A percentile compares a stretch with the other conserved stretches of the same genome.
These are phyloP conservation scores for Euphorbia corollata DNA, from an alignment of 441 rosid species.

Conservation along the genomic window DNA sequence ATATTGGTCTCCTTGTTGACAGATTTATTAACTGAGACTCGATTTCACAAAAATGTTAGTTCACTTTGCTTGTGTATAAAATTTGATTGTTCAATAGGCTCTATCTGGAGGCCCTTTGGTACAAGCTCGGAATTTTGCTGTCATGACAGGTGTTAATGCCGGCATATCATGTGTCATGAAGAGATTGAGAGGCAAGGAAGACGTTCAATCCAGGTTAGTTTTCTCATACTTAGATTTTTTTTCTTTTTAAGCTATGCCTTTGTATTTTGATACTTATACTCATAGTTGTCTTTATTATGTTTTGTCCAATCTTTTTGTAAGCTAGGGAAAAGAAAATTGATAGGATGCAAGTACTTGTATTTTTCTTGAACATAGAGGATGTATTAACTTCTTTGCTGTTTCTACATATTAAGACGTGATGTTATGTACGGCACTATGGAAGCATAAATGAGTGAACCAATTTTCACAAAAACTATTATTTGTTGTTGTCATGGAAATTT, in stretches of 20 bases:
- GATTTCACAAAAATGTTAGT: background rate
- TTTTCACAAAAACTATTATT: background rate
- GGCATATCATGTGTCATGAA: constrained; percentile 78
- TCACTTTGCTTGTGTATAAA: background rate
- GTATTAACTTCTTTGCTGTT: background rate
- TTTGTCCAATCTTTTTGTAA: background rate
- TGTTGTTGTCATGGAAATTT: background rate
- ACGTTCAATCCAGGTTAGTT: constrained; percentile 73
- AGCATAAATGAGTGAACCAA: background rate
- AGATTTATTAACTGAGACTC: background rate
- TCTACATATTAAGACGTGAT: background rate
- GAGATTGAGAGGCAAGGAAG: constrained; percentile 89
- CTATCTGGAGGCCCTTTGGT: constrained; percentile 78
- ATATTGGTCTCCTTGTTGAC: background rate
- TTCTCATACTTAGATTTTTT: background rate
- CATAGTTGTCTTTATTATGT: background rate
- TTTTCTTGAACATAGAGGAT: background rate
- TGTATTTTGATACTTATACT: background rate
- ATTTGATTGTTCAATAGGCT: constrained; percentile 36
- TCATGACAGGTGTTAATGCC: constrained; percentile 87
- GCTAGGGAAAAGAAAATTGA: background rate
- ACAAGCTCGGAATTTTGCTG: constrained; percentile 95
- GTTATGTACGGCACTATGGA: background rate
- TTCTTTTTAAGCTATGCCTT: background rate
- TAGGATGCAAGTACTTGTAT: background rate